Conservation (phyloP, 179 eudicot genomes). For the Carnegiea gigantea region DNA sequence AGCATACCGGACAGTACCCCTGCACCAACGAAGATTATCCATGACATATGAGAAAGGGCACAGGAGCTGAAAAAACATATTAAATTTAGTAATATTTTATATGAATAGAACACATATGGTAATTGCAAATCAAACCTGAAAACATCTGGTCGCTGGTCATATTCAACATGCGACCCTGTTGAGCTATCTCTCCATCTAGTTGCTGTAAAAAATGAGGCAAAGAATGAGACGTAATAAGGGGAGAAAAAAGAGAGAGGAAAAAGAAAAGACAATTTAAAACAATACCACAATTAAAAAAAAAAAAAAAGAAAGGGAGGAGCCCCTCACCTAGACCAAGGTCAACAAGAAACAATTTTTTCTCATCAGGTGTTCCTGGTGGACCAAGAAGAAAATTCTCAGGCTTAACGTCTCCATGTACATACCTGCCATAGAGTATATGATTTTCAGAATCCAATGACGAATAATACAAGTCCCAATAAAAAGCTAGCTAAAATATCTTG, state of each 20-base stretch:
- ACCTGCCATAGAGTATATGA: conserved; percentile 38
- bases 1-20: conserved; percentile 95
- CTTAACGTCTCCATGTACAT: conserved; percentile 97
- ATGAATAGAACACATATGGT: background rate
- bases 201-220: conserved; percentile 41
- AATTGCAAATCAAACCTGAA: conserved; percentile 51
- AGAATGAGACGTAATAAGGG: background rate
- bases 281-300: background rate
- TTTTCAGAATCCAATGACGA: background rate
- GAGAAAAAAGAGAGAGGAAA: background rate
- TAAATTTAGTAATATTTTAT: background rate
- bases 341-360: conserved; percentile 84
- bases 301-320: background rate
- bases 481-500: background rate
- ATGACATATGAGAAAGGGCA: conserved; percentile 5
- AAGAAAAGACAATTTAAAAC: background rate
- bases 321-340: conserved; percentile 85
- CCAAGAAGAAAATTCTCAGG: conserved; percentile 98
- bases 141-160: conserved; percentile 94
- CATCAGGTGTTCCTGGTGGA: conserved; percentile 78
- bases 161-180: conserved; percentile 76
- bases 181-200: conserved; percentile 71
- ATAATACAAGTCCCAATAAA: background rate
- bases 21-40: conserved; percentile 23
- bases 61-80: background rate